phyloP scores from a whole-genome alignment of 2,329 filamentous ascomycete genomes.

The Eutypella sp. region DNA sequence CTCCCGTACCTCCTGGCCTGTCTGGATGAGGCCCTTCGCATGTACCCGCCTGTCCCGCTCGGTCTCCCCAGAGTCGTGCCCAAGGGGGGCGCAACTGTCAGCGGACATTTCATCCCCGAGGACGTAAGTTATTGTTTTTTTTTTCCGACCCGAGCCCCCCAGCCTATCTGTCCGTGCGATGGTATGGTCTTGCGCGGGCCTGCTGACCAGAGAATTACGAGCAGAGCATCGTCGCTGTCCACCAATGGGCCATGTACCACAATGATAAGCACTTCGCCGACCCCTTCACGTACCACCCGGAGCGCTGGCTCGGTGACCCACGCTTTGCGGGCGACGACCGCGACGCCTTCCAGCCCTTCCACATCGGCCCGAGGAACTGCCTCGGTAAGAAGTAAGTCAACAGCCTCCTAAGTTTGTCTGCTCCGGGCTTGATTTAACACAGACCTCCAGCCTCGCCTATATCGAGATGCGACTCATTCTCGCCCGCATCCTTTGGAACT shows the following conservation, averaged over 20 bases:
- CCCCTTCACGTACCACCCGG: conserved; percentile 40
- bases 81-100: conserved; percentile 13
- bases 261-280: conserved; percentile 39
- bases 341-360: conserved; percentile 43
- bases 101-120: conserved; percentile 12
- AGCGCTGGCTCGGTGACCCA: conserved; percentile 39
- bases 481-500: conserved; percentile 42
- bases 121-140: too few relatives aligned
- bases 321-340: conserved; percentile 37
- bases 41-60: conserved; percentile 29
- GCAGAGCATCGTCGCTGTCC: conserved; percentile 37
- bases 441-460: conserved; percentile 39
- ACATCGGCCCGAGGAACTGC: conserved; percentile 44
- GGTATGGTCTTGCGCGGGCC: too few relatives aligned
- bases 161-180: too few relatives aligned
- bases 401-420: conserved; percentile 2
- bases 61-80: conserved; percentile 12
- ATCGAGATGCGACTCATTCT: conserved; percentile 46
- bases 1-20: conserved; percentile 34
- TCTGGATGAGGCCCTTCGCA: conserved; percentile 35
- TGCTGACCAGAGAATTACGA: too few relatives aligned
- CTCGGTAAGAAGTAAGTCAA: conserved; percentile 42
- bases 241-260: conserved; percentile 37
- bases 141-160: too few relatives aligned
- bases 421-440: too few relatives aligned